A percentile compares a stretch with the other conserved stretches of the same genome.
Evolutionary conservation across 768 basidiomycete genomes (phyloP).

Genomic region (Russula sp.): DNA sequence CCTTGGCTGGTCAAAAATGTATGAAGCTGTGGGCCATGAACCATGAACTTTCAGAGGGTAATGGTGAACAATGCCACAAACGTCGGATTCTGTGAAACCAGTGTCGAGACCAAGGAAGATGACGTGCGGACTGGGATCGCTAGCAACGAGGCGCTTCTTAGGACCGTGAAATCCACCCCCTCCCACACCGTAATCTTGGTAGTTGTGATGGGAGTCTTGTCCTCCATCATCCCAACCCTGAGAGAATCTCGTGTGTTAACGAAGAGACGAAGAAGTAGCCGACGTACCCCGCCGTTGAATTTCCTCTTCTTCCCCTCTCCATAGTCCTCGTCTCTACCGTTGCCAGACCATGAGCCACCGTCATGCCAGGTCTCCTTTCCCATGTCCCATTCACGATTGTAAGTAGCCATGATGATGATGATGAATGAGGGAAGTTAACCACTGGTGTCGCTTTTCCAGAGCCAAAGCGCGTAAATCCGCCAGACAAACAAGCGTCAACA

Average conservation of each 20-base stretch:
- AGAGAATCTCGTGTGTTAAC: conserved; percentile 22
- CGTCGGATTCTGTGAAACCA: conserved; percentile 91
- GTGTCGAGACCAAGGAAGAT: conserved; percentile 93
- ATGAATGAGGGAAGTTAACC: conserved; percentile 30
- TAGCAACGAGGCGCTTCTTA: conserved; percentile 79
- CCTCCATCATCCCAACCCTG: conserved; percentile 50
- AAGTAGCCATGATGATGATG: conserved; percentile 20
- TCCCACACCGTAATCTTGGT: conserved; percentile 33
- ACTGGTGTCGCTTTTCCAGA: conserved; percentile 2
- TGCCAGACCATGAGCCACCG: conserved; percentile 41
- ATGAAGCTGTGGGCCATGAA: conserved; percentile 58
- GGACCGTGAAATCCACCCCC: conserved; percentile 32
- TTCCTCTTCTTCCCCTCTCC: conserved; percentile 77
- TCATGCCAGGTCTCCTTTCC: conserved; percentile 65
- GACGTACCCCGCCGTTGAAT: conserved; percentile 69
- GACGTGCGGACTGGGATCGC: conserved; percentile 87
- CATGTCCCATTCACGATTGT: conserved; percentile 82
- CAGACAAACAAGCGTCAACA: conserved; percentile 33
- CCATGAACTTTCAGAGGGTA: conserved; percentile 33
- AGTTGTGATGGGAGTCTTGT: conserved; percentile 38
- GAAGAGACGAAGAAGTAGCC: conserved; percentile 9
- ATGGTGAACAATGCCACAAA: conserved; percentile 48
- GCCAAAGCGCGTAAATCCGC: conserved; percentile 12
- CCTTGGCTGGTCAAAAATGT: conserved; percentile 69
- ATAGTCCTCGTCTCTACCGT: conserved; percentile 67